phyloP scores from a whole-genome alignment of 73 alveolate genomes.

The Tetrahymena borealis region DNA sequence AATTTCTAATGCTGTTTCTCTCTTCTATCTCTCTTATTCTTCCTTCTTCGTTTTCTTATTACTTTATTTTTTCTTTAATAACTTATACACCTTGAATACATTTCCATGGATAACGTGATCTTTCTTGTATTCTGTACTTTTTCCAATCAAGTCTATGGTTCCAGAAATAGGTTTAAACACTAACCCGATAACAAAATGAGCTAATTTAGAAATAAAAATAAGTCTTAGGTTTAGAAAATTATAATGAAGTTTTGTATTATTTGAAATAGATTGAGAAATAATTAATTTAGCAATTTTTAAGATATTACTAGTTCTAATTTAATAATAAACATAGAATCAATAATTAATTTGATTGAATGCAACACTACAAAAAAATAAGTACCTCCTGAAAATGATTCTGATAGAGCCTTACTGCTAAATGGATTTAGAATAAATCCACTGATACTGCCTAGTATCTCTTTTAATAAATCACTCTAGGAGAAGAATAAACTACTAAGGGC shows the following conservation, averaged over 20 bases:
- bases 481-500: background rate
- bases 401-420: background rate
- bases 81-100: background rate
- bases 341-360: too few species aligned
- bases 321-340: background rate
- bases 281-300: too few species aligned
- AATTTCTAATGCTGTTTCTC: background rate
- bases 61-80: background rate
- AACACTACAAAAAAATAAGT: background rate
- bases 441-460: background rate
- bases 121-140: background rate
- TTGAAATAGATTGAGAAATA: background rate
- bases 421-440: background rate
- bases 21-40: background rate
- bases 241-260: too few species aligned
- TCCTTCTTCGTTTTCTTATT: background rate
- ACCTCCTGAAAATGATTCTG: background rate
- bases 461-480: background rate
- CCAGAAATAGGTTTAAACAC: background rate
- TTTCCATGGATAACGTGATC: background rate
- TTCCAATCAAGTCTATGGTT: background rate
- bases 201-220: background rate
- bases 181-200: background rate
- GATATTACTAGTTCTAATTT: background rate
- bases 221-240: too few species aligned